Conservation (phyloP, 1,284 basidiomycete genomes). For the Ceratobasidium sp. region DNA sequence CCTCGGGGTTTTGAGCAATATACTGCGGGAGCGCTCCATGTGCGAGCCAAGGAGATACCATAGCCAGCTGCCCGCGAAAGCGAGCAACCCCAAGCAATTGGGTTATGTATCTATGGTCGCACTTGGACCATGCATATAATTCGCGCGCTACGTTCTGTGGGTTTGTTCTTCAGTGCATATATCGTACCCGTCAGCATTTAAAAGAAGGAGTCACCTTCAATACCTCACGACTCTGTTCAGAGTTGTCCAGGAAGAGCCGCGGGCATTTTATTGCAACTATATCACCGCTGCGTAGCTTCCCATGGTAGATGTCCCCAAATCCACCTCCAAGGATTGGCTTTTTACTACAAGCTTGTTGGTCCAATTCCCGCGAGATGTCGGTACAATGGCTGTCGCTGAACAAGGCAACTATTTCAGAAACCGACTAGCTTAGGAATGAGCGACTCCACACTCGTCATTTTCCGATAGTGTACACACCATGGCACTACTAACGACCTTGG, state of each 20-base stretch:
- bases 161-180: not conserved
- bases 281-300: not conserved
- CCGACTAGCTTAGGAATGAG: not conserved
- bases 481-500: not conserved
- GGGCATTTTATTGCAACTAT: not conserved
- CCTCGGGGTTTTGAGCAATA: not conserved
- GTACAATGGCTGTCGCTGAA: not conserved
- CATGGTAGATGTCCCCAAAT: not conserved
- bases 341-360: not conserved
- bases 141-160: not conserved
- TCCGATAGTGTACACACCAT: not conserved
- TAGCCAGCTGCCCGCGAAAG: not conserved
- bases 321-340: not conserved
- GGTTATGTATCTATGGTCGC: not conserved
- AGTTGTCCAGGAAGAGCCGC: not conserved
- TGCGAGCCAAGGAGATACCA: not conserved
- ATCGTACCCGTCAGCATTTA: not conserved
- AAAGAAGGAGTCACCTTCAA: not conserved
- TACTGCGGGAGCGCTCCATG: not conserved
- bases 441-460: not conserved
- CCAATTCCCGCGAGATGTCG: not conserved
- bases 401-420: not conserved
- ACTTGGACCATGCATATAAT: constrained; percentile 16
- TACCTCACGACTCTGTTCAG: not conserved
- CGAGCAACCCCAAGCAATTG: not conserved